Conservation (phyloP, 495 filamentous ascomycete genomes). For the Aspergillus kassunensis region DNA sequence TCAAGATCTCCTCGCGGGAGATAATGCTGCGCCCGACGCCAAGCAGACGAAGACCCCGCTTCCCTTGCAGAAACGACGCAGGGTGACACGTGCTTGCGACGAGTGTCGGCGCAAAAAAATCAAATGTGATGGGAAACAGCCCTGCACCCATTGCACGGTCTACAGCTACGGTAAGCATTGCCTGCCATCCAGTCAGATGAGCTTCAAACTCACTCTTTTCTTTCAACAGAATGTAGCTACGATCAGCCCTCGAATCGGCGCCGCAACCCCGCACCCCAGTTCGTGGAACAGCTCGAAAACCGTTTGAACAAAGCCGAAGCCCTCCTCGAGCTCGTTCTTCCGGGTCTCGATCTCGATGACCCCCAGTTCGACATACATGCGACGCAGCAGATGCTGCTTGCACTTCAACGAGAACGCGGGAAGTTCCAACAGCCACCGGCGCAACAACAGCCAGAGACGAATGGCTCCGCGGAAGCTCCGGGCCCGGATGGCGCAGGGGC, state of each 20-base stretch:
- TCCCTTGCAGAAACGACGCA: constrained; percentile 79
- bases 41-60: constrained; percentile 35
- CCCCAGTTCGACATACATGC: constrained; percentile 70
- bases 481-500: constrained; percentile 25
- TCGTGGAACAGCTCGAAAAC: constrained; percentile 86
- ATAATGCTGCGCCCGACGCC: constrained; percentile 19
- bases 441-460: constrained; percentile 7
- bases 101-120: constrained; percentile 98
- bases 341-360: constrained; percentile 80
- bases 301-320: constrained; percentile 80
- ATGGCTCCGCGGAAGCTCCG: constrained; percentile 14
- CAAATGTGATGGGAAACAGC: constrained; percentile 97
- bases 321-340: constrained; percentile 73
- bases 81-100: constrained; percentile 90
- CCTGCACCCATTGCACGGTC: constrained; percentile 95
- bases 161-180: constrained; percentile 88
- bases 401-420: constrained; percentile 28
- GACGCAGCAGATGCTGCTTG: constrained; percentile 42
- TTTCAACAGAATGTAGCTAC: constrained; percentile 83
- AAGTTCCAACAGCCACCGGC: constrained; percentile 15
- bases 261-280: constrained; percentile 91
- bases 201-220: constrained; percentile 1
- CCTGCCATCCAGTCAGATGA: background rate
- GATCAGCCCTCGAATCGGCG: constrained; percentile 95
- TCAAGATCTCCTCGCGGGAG: constrained; percentile 13